phyloP scores from a whole-genome alignment of 306 rosid species.

The Quercus gilva region DNA sequence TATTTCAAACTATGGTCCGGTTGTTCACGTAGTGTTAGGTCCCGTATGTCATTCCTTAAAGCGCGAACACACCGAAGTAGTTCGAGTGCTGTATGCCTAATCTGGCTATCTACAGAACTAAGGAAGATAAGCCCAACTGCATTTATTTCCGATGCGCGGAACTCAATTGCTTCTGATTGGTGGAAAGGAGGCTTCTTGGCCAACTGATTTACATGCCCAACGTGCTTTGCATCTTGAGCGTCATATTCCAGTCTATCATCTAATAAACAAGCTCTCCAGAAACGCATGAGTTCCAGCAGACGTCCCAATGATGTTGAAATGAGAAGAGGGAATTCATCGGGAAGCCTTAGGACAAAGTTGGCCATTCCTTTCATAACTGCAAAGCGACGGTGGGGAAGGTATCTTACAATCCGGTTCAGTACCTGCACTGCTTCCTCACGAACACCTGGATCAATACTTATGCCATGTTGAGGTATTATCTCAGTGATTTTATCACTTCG shows the following conservation, averaged over 20 bases:
- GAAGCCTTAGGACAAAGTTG: constrained; percentile 83
- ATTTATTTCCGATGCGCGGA: constrained; percentile 91
- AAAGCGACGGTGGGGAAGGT: constrained; percentile 94
- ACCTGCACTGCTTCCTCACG: constrained; percentile 99
- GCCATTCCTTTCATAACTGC: constrained; percentile 99
- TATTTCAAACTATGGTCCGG: constrained; percentile 64
- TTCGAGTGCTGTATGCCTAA: constrained; percentile 92
- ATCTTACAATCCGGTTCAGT: constrained; percentile 84
- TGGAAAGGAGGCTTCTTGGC: constrained; percentile 74
- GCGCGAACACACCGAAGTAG: constrained; percentile 97
- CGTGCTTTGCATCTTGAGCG: constrained; percentile 45
- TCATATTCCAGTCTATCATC: constrained; percentile 76
- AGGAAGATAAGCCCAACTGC: constrained; percentile 98
- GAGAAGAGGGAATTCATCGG: constrained; percentile 98
- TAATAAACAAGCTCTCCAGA: constrained; percentile 94
- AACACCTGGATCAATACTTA: constrained; percentile 99
- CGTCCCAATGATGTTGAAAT: constrained; percentile 97
- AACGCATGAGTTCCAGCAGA: constrained; percentile 94
- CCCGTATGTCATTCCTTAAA: constrained; percentile 84
- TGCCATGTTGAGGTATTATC: constrained; percentile 99
- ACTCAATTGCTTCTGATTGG: constrained; percentile 70
- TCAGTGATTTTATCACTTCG: constrained; percentile 96
- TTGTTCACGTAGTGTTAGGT: constrained; percentile 58
- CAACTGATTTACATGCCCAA: constrained; percentile 55
- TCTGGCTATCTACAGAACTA: constrained; percentile 94